Evolutionary conservation across 2,329 filamentous ascomycete species (phyloP).

Genomic region (Monilinia fructigena): DNA sequence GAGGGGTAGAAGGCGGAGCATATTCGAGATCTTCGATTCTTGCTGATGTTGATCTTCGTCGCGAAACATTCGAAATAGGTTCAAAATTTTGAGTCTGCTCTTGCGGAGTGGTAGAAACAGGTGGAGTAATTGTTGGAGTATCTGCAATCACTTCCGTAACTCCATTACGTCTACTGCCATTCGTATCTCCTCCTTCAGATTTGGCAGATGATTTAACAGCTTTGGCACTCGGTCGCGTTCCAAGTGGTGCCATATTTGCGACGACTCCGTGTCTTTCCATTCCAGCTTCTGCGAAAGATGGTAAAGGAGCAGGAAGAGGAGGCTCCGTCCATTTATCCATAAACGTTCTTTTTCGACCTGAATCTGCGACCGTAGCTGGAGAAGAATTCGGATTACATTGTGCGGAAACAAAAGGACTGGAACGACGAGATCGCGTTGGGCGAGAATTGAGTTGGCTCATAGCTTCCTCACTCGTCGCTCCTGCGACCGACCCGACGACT

Average conservation of each 20-base stretch:
- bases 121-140: constrained; percentile 24
- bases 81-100: constrained; percentile 34
- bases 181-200: constrained; percentile 26
- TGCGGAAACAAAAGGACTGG: constrained; percentile 33
- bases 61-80: constrained; percentile 25
- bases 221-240: constrained; percentile 64
- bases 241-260: constrained; percentile 80
- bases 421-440: constrained; percentile 37
- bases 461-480: constrained; percentile 26
- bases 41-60: constrained; percentile 27
- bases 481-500: constrained; percentile 29
- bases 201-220: constrained; percentile 50
- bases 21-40: constrained; percentile 25
- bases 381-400: constrained; percentile 26
- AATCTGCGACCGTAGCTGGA: constrained; percentile 23
- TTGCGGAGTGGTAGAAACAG: constrained; percentile 32
- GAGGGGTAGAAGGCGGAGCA: constrained; percentile 20
- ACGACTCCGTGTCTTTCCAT: constrained; percentile 73
- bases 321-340: constrained; percentile 57
- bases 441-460: constrained; percentile 28
- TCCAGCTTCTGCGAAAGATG: constrained; percentile 75
- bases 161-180: constrained; percentile 20
- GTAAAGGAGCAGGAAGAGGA: constrained; percentile 49
- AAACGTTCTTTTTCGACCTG: constrained; percentile 33
- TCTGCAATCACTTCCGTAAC: constrained; percentile 33